Conservation (phyloP, 768 basidiomycete species). For the Mycena belliarum region DNA sequence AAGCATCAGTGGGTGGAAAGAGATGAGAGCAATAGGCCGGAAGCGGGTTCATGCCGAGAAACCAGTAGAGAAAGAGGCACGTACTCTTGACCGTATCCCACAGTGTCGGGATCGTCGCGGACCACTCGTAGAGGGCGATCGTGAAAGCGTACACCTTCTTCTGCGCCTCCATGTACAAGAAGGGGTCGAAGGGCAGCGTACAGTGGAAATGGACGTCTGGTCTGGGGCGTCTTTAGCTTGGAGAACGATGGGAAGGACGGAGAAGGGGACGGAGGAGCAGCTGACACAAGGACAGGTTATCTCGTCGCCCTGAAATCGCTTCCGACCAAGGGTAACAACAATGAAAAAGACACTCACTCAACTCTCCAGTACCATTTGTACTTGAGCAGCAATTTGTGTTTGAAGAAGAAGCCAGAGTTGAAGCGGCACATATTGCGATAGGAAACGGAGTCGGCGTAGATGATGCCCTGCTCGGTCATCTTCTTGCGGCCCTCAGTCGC, state of each 20-base stretch:
- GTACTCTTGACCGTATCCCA: constrained; percentile 71
- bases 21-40: too few species aligned
- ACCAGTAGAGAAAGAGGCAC: constrained; percentile 8
- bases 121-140: constrained; percentile 72
- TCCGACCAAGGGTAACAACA: too few species aligned
- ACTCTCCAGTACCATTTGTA: constrained; percentile 83
- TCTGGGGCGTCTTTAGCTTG: neutral
- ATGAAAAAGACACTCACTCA: too few species aligned
- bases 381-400: constrained; percentile 63
- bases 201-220: constrained; percentile 78
- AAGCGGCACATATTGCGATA: constrained; percentile 75
- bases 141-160: constrained; percentile 77
- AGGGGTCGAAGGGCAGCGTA: constrained; percentile 65
- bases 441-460: constrained; percentile 42
- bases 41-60: too few species aligned
- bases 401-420: constrained; percentile 77
- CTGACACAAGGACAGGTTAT: too few species aligned
- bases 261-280: neutral
- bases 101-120: constrained; percentile 71
- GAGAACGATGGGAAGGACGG: neutral
- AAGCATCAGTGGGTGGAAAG: neutral
- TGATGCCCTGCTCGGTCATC: constrained; percentile 55
- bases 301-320: too few species aligned
- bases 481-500: constrained; percentile 57
- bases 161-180: constrained; percentile 70